Base-by-base conservation (phyloP, 2,329 filamentous ascomycete species). In the Magnaporthiopsis incrustans region DNA sequence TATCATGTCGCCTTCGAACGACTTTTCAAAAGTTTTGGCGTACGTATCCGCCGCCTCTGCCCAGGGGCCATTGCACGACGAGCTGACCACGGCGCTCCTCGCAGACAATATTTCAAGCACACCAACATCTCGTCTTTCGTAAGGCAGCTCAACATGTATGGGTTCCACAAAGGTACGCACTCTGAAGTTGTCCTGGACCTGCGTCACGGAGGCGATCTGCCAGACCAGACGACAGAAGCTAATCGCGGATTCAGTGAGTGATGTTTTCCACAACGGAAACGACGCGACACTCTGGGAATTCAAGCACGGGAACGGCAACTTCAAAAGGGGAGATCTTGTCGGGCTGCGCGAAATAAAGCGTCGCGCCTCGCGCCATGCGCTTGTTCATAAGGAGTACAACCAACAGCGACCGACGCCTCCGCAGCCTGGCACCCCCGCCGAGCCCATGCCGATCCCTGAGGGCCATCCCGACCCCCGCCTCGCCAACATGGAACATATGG, bases 71-170 rank as follows among this genome's bases (percentile, higher is more conserved):
- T 25, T 18, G 59, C 18, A n/a, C 25, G 30, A 33, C 12, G 59
- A 33, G 38, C 59, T 35, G 11, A 60, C 32, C 11, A 32, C n/a
- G 2, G 38, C 32, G 59, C 59, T 3, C 67, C 59, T 61, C 30
- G 18, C 71, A 97, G 94, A 64, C 92, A 96, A 85, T 99, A 99
- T 75, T 99, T 99, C 76, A 99, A 99, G 73, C 95, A 99, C 75
- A 99, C 94, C 70, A 99, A 99, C 73, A 97, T 98, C 66, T 98
- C 95, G 14, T 98, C 95, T 1, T 99, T 99, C 75, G 95, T 99
- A 61, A 87, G 95, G 61, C 95, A 99, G 78, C 79, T 99, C 62
- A 99, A 99, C 74, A 99, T 99, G 95, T 99, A 99, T 71, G 95
- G 95, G 8, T 99, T 99, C 76, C 95, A 99, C 75, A 99, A 99